Percentiles rank a stretch among this genome's conserved stretches.
phyloP scores from a whole-genome alignment of 1,284 basidiomycete species.

The Kalmanozyma brasiliensis region DNA sequence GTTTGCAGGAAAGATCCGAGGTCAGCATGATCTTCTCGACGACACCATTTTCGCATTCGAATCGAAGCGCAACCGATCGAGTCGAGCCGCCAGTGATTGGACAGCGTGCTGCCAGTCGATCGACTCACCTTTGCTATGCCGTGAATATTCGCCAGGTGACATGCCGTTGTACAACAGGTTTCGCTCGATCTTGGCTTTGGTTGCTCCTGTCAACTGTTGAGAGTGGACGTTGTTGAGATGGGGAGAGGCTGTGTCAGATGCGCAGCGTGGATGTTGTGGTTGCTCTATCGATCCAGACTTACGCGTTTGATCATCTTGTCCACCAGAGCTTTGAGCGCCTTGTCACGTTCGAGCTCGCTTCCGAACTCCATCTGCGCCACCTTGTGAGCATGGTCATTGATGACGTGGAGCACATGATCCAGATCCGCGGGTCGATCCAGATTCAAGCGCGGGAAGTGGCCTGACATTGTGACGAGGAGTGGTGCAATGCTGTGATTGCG shows the following conservation, averaged over 20 bases:
- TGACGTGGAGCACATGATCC: conserved; percentile 31
- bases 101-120: no score
- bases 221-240: not conserved
- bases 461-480: conserved; percentile 22
- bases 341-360: conserved; percentile 36
- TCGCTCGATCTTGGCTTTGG: conserved; percentile 41
- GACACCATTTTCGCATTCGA: no score
- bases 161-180: conserved; percentile 46
- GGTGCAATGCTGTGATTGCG: not conserved
- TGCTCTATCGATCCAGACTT: conserved; percentile 1
- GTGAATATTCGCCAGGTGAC: conserved; percentile 30
- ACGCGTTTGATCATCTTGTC: conserved; percentile 40
- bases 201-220: conserved; percentile 32
- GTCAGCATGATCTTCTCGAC: no score
- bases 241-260: not conserved
- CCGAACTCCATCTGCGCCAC: conserved; percentile 51
- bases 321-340: conserved; percentile 31
- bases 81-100: no score
- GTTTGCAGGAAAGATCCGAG: no score
- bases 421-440: conserved; percentile 38
- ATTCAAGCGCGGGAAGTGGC: conserved; percentile 41
- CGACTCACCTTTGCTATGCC: conserved; percentile 42
- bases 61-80: no score
- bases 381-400: conserved; percentile 37
- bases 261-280: no score